Evolutionary conservation across 1,139 yeast genomes (phyloP).

Genomic region (Saccharomyces hybrid): DNA sequence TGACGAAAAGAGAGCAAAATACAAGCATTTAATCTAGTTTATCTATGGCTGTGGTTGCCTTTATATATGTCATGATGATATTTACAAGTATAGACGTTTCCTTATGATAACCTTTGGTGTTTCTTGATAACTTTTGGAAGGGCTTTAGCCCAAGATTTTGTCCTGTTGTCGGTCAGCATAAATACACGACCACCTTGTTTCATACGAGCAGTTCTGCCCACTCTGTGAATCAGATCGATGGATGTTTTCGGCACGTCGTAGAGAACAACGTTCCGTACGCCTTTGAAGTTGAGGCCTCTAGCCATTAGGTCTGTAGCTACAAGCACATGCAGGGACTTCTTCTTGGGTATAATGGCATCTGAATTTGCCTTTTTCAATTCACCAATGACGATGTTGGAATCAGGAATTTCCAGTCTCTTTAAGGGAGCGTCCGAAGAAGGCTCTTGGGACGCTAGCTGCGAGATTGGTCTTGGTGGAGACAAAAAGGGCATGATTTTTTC

Average conservation of each 20-base stretch:
- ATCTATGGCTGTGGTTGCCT: neutral
- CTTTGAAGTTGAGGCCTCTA: constrained; percentile 80
- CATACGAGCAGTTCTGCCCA: constrained; percentile 93
- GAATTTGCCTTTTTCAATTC: constrained; percentile 1
- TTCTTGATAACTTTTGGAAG: constrained; percentile 62
- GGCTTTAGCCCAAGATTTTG: constrained; percentile 76
- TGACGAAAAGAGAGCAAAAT: neutral
- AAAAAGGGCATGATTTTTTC: constrained; percentile 54
- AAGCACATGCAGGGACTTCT: constrained; percentile 44
- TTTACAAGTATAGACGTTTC: neutral
- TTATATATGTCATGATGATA: neutral
- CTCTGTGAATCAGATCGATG: constrained; percentile 80
- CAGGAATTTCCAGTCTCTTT: constrained; percentile 24
- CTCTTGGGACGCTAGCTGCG: constrained; percentile 5
- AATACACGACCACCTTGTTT: constrained; percentile 83
- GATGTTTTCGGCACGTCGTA: constrained; percentile 82
- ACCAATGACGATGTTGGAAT: constrained; percentile 22
- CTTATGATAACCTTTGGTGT: constrained; percentile 20
- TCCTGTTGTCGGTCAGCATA: constrained; percentile 54
- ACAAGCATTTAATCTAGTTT: neutral
- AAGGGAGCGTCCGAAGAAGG: constrained; percentile 9
- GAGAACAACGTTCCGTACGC: constrained; percentile 71
- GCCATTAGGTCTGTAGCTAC: constrained; percentile 89
- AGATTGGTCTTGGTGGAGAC: constrained; percentile 41
- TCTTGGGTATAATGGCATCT: constrained; percentile 29